Base-by-base conservation (phyloP, 2,329 filamentous ascomycete genomes). In the Epichloe aotearoae region DNA sequence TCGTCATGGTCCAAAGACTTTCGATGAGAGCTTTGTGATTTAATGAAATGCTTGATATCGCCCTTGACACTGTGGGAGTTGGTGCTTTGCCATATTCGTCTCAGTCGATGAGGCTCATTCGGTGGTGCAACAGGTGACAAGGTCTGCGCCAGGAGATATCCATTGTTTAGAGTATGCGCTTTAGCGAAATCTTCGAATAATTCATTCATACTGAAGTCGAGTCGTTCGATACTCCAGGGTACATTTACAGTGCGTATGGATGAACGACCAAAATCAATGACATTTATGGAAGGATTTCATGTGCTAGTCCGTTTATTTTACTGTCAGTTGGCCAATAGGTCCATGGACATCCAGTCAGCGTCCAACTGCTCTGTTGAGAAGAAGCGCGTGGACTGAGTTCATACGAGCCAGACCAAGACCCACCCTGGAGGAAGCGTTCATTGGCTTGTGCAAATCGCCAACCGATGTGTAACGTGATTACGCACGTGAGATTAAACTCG, bases 31-130 rank as follows among this genome's bases (percentile, higher is more conserved):
- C 74, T 75, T 58, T 75, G 80, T 57, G 83, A 80, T 52, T 73
- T 71, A 53, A 91, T 79, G 52, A 93, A 75, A 61, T 86, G 82
- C 51, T 83, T 82, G 50, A 96, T 73, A 59, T 93, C 85, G 37
- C 74, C 73, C 55, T 82, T 80, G 47, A 83, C 72, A 58, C 79
- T 80, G 56, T 80, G 75, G 45, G 74, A 67, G 62, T 86, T 88
- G 44, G 85, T 84, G 58, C 80, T 81, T 58, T 82, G 79, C 68
- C 82, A 83, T 59, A 96, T 84, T 41, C 76, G 76, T 59, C 77
- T 76, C 42, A 96, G 71, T 52, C 81, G 80, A 52, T 80, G 74
- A 39, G 83, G 77, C 52, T 88, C 73, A 45, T 76, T 68, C 33
- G 73, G 59, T 4, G 84, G 78, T 46, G 84, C 67, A 52, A 84